Base-by-base conservation (phyloP, 306 rosid genomes). In the Vicia sativa region DNA sequence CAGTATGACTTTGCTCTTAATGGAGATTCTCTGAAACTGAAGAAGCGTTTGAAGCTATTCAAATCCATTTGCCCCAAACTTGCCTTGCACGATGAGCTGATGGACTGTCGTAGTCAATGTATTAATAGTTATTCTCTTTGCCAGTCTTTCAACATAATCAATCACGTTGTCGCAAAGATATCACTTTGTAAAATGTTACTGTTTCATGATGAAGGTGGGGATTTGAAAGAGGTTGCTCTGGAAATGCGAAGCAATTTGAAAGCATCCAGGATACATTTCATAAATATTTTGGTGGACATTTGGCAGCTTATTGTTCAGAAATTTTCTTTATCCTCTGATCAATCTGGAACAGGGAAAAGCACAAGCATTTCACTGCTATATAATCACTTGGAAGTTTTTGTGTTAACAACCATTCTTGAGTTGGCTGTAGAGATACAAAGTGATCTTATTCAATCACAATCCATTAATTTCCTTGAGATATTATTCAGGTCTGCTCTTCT, bases 241-340 rank as follows among this genome's bases (percentile, higher is more conserved):
- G 82, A 72, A 71, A 77, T 63, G 68, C 76, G 13, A 70, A 74
- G 67, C 9, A 71, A 55, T 75, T 46, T 59, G 65, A 81, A 78
- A 58, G 61, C 72, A 48, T 90, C 82, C 38, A 75, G 84, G 63
- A 67, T 83, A 48, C 82, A 28, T 68, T 87, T 80, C 74, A 25
- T 87, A 26, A 83, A 77, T 54, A 68, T 79, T 68, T 77, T 92
- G 84, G 93, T 82, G 63, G 79, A 77, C 65, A 79, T 79, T 68
- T 90, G 98, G 98, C 87, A 86, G 71, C 78, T 61, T 26, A 61
- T 86, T 78, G 87, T 84, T 52, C 63, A 75, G 77, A 89, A 80
- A 46, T 78, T 84, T 62, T 65, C 90, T 25, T 71, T 58, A 65
- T 68, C 70, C 59, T 71, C 87, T 59, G 74, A 60, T 87, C 84